phyloP scores from a whole-genome alignment of 2,329 filamentous ascomycete genomes.

The Lomentospora prolificans region DNA sequence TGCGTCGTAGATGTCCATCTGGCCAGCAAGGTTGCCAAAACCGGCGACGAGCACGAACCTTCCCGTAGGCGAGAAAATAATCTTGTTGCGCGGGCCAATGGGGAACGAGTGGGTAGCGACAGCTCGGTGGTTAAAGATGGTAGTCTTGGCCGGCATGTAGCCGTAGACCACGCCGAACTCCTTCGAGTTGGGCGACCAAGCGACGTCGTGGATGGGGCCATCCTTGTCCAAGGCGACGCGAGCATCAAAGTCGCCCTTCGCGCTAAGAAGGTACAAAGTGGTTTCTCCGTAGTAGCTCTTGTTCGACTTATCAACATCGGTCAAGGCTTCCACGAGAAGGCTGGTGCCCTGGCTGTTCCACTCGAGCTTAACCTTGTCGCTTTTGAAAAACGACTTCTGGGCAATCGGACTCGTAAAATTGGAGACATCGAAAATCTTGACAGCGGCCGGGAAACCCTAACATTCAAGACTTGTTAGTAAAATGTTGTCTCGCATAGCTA shows the following conservation, averaged over 20 bases:
- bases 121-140: conserved; percentile 89
- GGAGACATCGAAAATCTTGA: conserved; percentile 91
- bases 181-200: conserved; percentile 96
- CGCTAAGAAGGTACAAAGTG: conserved; percentile 87
- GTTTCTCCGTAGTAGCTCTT: conserved; percentile 99
- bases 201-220: conserved; percentile 92
- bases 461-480: conserved; percentile 8
- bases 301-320: conserved; percentile 94
- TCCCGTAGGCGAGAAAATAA: conserved; percentile 86
- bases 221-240: conserved; percentile 91
- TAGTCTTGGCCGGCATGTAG: conserved; percentile 98
- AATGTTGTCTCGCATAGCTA: no score
- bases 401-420: conserved; percentile 75
- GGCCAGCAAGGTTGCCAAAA: conserved; percentile 93
- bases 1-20: conserved; percentile 91
- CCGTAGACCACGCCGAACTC: conserved; percentile 97
- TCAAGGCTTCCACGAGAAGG: conserved; percentile 90
- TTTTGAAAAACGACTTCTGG: conserved; percentile 99
- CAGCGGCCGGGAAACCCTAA: conserved; percentile 82
- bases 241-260: conserved; percentile 85
- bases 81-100: conserved; percentile 84
- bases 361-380: conserved; percentile 96
- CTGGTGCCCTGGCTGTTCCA: conserved; percentile 92
- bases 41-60: conserved; percentile 90
- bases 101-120: conserved; percentile 77